These are phyloP conservation scores for Globisporangium apiculatum DNA, from an alignment of 352 stramenopile genomes.

Conservation along the genomic window DNA sequence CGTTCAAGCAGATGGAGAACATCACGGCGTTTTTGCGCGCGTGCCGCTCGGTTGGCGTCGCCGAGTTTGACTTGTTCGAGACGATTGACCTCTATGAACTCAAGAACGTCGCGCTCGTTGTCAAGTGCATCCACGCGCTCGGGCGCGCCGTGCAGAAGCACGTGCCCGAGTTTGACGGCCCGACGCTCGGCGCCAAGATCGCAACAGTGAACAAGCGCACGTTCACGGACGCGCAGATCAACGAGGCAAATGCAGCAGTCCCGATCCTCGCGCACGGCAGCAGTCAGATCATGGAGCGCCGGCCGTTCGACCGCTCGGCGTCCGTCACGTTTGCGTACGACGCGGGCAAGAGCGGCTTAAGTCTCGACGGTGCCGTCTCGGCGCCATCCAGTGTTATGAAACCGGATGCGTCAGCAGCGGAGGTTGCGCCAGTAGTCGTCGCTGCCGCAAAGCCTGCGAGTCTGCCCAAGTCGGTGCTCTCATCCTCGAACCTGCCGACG, in stretches of 20 bases:
- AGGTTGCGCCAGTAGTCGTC: neutral
- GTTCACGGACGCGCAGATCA: slow-evolving; percentile 61
- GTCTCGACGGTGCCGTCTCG: slow-evolving; percentile 3
- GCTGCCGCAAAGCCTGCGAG: slow-evolving; percentile 6
- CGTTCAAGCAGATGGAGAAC: slow-evolving; percentile 92
- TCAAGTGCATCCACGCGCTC: slow-evolving; percentile 80
- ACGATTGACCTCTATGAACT: slow-evolving; percentile 87
- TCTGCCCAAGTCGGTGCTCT: slow-evolving; percentile 16
- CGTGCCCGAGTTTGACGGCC: slow-evolving; percentile 57
- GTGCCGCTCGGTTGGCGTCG: slow-evolving; percentile 74
- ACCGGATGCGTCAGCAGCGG: neutral
- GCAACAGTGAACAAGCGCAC: slow-evolving; percentile 53
- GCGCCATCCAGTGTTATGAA: neutral
- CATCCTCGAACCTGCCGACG: slow-evolving; percentile 30
- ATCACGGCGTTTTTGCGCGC: slow-evolving; percentile 76
- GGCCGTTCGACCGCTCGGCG: slow-evolving; percentile 52
- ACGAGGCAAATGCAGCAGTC: slow-evolving; percentile 47
- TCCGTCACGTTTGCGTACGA: slow-evolving; percentile 67
- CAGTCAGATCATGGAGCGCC: slow-evolving; percentile 56
- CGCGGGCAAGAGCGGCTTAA: slow-evolving; percentile 24
- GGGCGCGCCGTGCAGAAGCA: slow-evolving; percentile 73
- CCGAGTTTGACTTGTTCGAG: slow-evolving; percentile 88
- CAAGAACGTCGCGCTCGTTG: slow-evolving; percentile 82
- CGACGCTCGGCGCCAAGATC: slow-evolving; percentile 67
- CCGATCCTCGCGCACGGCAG: slow-evolving; percentile 50